phyloP scores from a whole-genome alignment of 2,329 filamentous ascomycete species.

The Leptoxyphium fumago region DNA sequence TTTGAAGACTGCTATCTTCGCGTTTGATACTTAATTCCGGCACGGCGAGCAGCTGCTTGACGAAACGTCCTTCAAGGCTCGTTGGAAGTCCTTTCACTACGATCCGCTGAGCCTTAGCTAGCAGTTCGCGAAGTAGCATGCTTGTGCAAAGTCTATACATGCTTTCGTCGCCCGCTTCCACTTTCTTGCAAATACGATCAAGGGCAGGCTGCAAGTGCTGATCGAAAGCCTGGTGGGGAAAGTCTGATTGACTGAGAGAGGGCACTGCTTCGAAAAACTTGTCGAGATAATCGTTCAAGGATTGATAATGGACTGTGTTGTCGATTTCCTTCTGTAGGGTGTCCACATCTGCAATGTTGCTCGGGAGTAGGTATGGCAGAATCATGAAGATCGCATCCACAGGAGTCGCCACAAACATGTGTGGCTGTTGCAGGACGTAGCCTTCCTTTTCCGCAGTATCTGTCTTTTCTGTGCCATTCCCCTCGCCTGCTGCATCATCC shows the following conservation, averaged over 20 bases:
- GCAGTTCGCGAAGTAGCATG: constrained; percentile 51
- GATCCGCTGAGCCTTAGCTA: constrained; percentile 60
- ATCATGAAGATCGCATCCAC: constrained; percentile 76
- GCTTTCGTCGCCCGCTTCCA: constrained; percentile 67
- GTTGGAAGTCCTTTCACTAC: constrained; percentile 49
- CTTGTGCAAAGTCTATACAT: constrained; percentile 69
- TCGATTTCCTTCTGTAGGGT: constrained; percentile 43
- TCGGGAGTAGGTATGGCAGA: constrained; percentile 48
- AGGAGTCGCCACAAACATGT: constrained; percentile 70
- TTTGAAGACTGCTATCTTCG: constrained; percentile 31
- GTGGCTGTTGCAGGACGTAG: constrained; percentile 50
- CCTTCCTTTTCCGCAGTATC: constrained; percentile 18
- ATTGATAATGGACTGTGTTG: constrained; percentile 31
- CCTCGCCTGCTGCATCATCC: constrained; percentile 2
- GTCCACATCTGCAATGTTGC: constrained; percentile 19
- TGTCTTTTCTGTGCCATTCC: constrained; percentile 1
- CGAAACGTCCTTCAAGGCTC: constrained; percentile 76
- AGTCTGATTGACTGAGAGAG: constrained; percentile 36
- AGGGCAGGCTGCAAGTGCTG: constrained; percentile 38
- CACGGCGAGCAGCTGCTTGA: constrained; percentile 59
- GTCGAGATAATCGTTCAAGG: constrained; percentile 59
- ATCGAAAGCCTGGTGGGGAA: constrained; percentile 29
- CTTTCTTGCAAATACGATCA: constrained; percentile 59
- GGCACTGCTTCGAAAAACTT: constrained; percentile 38
- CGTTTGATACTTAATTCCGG: constrained; percentile 57